Base-by-base conservation (phyloP, 352 stramenopile genomes). In the Pythium vanterpoolii region DNA sequence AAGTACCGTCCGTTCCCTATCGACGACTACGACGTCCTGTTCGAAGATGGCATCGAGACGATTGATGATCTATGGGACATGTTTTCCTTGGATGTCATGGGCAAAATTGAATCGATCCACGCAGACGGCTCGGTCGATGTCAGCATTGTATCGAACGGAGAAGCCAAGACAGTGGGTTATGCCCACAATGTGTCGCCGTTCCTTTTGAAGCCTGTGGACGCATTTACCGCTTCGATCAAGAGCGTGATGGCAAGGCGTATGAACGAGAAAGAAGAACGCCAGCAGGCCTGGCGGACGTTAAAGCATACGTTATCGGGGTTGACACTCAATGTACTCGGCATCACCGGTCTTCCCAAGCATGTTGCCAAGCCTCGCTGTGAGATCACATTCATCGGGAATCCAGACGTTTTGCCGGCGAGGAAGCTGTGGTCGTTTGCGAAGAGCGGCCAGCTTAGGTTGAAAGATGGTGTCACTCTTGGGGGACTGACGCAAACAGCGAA, bases 31-130 rank as follows among this genome's bases (percentile, higher is more conserved):
- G 47, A 76, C 8, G 72, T 90, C 6, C 46, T 63, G 21, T 90
- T 89, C 53, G 81, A 90, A 54, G 68, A 73, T 55, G 61, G 33
- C 13, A 66, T 90, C 18, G 69, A 87, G 23, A 79, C 66, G 10
- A 83, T 90, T 42, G 64, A 81, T 26, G 76, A 87, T 44, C 40
- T 90, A n/a, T 71, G 74, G 18, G 72, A 79, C 33, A 53, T 89
- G 5, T 77, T 89, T 27, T 89, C 78, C 0, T 27, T 87, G 27
- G 81, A 90, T 52, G 61, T 78, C 2, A 71, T 79, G 27, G 81
- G 76, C 5, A 71, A 76, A 28, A 75, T 90, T 27, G 64, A 83
- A 40, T 61, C 60, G 9, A 62, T 89, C 5, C 74, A 74, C 10
- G 54, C 46, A 19, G 76, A 90, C 40, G 81, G 81, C 21, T 83